phyloP scores from a whole-genome alignment of 2,329 filamentous ascomycete species.

The Neurospora crassa region DNA sequence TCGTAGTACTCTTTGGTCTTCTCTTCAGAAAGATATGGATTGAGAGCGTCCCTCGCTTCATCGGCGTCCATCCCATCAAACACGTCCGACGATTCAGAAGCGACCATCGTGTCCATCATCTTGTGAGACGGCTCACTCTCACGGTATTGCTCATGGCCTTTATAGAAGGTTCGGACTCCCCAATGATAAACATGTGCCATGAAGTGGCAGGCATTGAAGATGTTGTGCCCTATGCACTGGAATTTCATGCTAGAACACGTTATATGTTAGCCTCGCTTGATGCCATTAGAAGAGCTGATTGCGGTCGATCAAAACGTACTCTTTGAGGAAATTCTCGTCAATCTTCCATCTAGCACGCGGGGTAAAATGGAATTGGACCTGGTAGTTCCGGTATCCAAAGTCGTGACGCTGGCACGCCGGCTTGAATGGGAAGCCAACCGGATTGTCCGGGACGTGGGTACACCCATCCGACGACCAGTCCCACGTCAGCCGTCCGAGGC shows the following conservation, averaged over 20 bases:
- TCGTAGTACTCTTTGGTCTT: not conserved
- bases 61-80: not conserved
- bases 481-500: constrained; percentile 27
- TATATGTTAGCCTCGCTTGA: not conserved
- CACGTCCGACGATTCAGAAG: not conserved
- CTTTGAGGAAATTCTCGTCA: constrained; percentile 38
- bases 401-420: constrained; percentile 44
- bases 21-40: not conserved
- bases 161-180: not conserved
- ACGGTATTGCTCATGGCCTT: not conserved
- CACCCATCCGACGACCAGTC: constrained; percentile 35
- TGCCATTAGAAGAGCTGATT: not conserved
- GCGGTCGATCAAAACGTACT: constrained; percentile 22
- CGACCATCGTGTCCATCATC: not conserved
- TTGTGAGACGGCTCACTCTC: not conserved
- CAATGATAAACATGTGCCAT: not conserved
- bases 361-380: constrained; percentile 37
- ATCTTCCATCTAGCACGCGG: constrained; percentile 30
- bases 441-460: constrained; percentile 31
- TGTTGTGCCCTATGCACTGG: not conserved
- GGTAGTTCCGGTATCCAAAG: constrained; percentile 47
- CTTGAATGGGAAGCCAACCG: constrained; percentile 32
- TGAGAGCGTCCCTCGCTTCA: not conserved
- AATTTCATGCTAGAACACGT: not conserved
- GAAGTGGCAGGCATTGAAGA: not conserved